Evolutionary conservation across 345 rosid genomes (phyloP).

Genomic region (Combretum micranthum): DNA sequence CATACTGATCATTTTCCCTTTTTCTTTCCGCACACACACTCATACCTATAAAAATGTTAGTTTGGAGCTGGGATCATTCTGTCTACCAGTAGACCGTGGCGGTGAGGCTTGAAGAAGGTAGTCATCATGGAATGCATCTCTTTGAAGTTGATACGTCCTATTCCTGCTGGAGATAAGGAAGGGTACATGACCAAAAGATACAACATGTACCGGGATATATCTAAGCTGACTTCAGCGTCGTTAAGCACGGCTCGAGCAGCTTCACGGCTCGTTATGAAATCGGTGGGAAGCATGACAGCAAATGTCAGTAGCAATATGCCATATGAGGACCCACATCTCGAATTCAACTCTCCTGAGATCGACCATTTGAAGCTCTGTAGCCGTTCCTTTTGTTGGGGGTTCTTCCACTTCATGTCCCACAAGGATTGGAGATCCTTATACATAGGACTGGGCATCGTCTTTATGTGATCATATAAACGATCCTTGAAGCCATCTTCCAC

Average conservation of each 20-base stretch:
- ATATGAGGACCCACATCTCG: constrained; percentile 5
- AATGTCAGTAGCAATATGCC: constrained; percentile 9
- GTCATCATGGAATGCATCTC: constrained; percentile 4
- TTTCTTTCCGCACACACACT: too few species aligned
- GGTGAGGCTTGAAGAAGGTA: constrained; percentile 1
- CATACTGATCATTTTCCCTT: too few species aligned
- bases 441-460: too few species aligned
- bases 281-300: too few species aligned
- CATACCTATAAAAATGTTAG: too few species aligned
- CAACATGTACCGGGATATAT: constrained; percentile 7
- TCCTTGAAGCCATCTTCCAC: neutral
- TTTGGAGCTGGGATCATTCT: too few species aligned
- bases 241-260: neutral
- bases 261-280: neutral
- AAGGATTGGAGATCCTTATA: too few species aligned
- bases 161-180: neutral
- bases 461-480: too few species aligned
- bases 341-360: neutral
- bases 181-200: constrained; percentile 8
- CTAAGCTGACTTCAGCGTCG: neutral
- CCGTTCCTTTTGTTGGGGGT: too few species aligned
- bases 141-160: neutral
- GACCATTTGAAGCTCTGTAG: constrained; percentile 8
- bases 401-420: neutral
- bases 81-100: too few species aligned